Conservation (phyloP, 768 basidiomycete genomes). For the Lyophyllum decastes region DNA sequence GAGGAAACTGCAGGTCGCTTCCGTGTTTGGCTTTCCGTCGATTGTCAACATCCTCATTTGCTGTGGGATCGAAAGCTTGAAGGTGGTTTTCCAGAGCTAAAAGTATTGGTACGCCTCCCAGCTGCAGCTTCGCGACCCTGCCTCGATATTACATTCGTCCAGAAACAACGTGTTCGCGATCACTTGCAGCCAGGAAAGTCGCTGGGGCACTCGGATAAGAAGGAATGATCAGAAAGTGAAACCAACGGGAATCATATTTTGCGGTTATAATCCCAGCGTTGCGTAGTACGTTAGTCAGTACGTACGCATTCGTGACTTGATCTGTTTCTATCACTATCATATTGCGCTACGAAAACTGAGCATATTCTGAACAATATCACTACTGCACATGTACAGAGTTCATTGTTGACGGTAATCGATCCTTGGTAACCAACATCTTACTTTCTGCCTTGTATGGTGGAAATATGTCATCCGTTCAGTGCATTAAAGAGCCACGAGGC, state of each 20-base stretch:
- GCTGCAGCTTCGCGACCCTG: neutral
- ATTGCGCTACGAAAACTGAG: no score
- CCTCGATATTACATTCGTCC: conserved; percentile 11
- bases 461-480: neutral
- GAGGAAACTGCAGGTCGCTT: conserved; percentile 90
- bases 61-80: conserved; percentile 92
- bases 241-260: neutral
- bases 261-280: no score
- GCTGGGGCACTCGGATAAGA: conserved; percentile 87
- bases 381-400: neutral
- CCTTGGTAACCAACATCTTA: neutral
- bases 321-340: no score
- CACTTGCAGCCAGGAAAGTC: conserved; percentile 76
- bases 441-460: neutral
- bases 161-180: conserved; percentile 93
- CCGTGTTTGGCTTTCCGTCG: conserved; percentile 77
- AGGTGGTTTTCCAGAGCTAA: conserved; percentile 91
- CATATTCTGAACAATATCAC: neutral
- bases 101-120: conserved; percentile 55
- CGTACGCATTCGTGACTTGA: no score
- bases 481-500: conserved; percentile 46
- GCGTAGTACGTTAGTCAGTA: no score
- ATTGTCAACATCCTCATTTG: conserved; percentile 41
- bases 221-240: conserved; percentile 16
- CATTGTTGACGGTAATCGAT: neutral